These are phyloP conservation scores for Bipolaris gigantea DNA, from an alignment of 2,329 filamentous ascomycete genomes.

Conservation along the genomic window DNA sequence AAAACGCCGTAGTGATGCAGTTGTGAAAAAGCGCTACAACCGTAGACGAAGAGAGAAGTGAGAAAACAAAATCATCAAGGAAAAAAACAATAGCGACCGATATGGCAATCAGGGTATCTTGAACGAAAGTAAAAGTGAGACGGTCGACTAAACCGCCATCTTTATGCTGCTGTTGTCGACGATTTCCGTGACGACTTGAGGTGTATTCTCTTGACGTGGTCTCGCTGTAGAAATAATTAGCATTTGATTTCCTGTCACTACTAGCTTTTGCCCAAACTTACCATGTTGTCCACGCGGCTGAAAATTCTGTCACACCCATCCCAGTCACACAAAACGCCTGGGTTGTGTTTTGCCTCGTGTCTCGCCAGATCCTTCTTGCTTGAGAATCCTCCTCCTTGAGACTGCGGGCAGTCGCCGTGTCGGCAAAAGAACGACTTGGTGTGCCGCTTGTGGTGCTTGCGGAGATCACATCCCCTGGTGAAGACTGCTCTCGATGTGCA, in stretches of 20 bases:
- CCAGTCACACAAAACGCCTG: slow-evolving; percentile 62
- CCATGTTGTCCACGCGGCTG: slow-evolving; percentile 65
- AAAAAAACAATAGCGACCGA: slow-evolving; percentile 3
- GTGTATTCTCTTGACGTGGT: slow-evolving; percentile 48
- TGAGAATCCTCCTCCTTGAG: slow-evolving; percentile 60
- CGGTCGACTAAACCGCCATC: not conserved
- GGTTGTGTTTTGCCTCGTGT: slow-evolving; percentile 66
- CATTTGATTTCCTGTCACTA: not conserved
- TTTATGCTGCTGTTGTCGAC: slow-evolving; percentile 21
- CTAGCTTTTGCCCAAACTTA: slow-evolving; percentile 29
- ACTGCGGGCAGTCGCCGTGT: slow-evolving; percentile 60
- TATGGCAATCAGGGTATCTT: slow-evolving; percentile 32
- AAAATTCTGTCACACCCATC: slow-evolving; percentile 61
- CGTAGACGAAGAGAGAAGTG: not conserved
- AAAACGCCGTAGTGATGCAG: slow-evolving; percentile 30
- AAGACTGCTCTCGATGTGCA: slow-evolving; percentile 63
- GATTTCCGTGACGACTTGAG: slow-evolving; percentile 40
- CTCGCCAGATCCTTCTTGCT: slow-evolving; percentile 64
- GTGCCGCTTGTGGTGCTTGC: slow-evolving; percentile 66
- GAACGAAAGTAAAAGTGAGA: slow-evolving; percentile 28
- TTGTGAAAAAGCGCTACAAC: slow-evolving; percentile 7
- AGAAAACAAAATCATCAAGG: not conserved
- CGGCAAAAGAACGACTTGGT: slow-evolving; percentile 64
- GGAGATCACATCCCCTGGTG: slow-evolving; percentile 61
- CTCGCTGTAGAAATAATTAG: slow-evolving; percentile 37